phyloP scores from a whole-genome alignment of 2,329 filamentous ascomycete genomes.

The Fusarium goolgardi region DNA sequence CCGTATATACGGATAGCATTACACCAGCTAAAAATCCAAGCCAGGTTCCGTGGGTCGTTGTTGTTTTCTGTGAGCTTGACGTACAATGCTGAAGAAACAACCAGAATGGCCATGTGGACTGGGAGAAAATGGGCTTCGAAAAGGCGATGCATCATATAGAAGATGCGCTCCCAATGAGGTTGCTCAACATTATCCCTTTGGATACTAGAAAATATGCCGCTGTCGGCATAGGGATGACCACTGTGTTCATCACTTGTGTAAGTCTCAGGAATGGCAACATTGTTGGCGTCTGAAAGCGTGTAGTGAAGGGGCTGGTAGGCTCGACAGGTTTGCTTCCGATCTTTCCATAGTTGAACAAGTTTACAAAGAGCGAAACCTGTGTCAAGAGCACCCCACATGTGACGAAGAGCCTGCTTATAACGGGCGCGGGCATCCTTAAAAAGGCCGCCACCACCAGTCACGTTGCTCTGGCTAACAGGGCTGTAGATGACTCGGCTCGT shows the following conservation, averaged over 20 bases:
- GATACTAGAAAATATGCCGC: constrained; percentile 67
- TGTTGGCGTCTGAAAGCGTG: constrained; percentile 57
- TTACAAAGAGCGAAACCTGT: constrained; percentile 73
- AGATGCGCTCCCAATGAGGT: constrained; percentile 66
- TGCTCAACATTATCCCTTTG: constrained; percentile 62
- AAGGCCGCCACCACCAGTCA: constrained; percentile 68
- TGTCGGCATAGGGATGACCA: constrained; percentile 56
- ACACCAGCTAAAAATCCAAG: constrained; percentile 70
- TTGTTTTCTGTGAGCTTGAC: constrained; percentile 63
- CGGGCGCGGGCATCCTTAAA: constrained; percentile 70
- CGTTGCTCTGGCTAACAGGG: constrained; percentile 79
- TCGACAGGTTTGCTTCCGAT: constrained; percentile 66
- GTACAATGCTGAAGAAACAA: constrained; percentile 72
- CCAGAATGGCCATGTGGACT: constrained; percentile 72
- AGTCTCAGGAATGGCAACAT: constrained; percentile 61
- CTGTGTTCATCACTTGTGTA: constrained; percentile 55
- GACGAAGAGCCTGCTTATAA: constrained; percentile 77
- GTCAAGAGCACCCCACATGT: constrained; percentile 81
- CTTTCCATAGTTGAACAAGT: constrained; percentile 66
- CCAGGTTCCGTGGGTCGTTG: constrained; percentile 64
- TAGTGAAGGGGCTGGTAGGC: constrained; percentile 68
- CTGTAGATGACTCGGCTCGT: constrained; percentile 72
- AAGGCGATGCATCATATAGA: constrained; percentile 72
- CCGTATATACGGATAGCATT: constrained; percentile 69
- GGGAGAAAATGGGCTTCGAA: constrained; percentile 81